Base-by-base conservation (phyloP, 768 basidiomycete species). In the Mycena haematopus region DNA sequence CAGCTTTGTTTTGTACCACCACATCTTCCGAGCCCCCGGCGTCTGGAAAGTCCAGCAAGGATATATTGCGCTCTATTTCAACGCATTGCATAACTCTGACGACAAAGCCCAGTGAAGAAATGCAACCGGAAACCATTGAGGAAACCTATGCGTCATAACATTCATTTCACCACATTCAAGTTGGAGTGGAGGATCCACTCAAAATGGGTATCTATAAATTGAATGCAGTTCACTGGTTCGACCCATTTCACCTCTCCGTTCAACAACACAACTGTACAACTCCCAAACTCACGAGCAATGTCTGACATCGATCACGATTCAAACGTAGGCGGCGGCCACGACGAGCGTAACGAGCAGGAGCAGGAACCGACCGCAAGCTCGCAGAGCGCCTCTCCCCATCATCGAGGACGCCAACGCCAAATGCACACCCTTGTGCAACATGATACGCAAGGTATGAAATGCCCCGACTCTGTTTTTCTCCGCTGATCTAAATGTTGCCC, bases 381-480 rank as follows among this genome's bases (percentile, higher is more conserved):
- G 49, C 49, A 1, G 49, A 50, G 7, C 49, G 49, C 14, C 49
- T 50, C n/a, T 36, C 51, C 21, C 11, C 38, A 63, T 77, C 53
- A 75, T 77, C 58, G 76, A 78, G 45, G 71, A 73, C 58, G 76
- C 77, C 8, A 50, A 50, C 31, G 25, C 29, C 10, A 50, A 50
- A 15, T 31, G 29, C n/a, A 10, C 68, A 2, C 76, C 76, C 6
- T 53, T 78, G 31, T 73, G 71, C 54, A 72, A 72, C 27, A 77
- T 76, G 74, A 76, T 77, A 63, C 75, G 77, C 47, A 76, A 75
- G 70, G 76, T 76, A 31, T 9, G 13, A 36, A 13, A 33, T 36
- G 9, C 36, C 14, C 8, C 11, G 13, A 6, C 14, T 14, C 8
- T 36, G 6, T 36, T 36, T 3, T 36, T 9, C 9, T 31, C 29